Percentiles rank a stretch among this genome's conserved stretches.
Evolutionary conservation across 352 stramenopile genomes (phyloP).

Genomic region (Pythium vanterpoolii): DNA sequence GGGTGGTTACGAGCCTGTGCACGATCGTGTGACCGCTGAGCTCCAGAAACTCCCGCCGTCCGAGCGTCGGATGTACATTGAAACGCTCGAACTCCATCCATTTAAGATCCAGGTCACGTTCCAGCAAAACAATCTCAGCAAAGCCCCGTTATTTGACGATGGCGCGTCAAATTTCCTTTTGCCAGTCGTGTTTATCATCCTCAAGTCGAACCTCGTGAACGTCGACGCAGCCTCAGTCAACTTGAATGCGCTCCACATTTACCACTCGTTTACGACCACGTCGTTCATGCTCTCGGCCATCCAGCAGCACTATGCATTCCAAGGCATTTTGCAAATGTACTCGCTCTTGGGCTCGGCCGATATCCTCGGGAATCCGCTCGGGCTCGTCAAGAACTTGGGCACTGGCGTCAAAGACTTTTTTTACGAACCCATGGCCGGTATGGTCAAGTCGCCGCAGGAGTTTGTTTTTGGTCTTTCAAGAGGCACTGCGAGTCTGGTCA

Average conservation of each 20-base stretch:
- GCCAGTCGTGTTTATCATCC: conserved; percentile 51
- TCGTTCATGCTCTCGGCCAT: conserved; percentile 69
- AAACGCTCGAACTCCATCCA: conserved; percentile 78
- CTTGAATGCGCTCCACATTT: conserved; percentile 80
- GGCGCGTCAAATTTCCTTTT: conserved; percentile 38
- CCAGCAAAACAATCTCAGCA: conserved; percentile 55
- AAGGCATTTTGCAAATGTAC: conserved; percentile 80
- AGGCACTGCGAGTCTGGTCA: conserved; percentile 87
- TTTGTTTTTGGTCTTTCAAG: conserved; percentile 88
- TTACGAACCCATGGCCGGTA: conserved; percentile 85
- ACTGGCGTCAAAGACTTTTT: conserved; percentile 90
- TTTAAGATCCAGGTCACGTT: conserved; percentile 80
- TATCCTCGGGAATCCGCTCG: conserved; percentile 89
- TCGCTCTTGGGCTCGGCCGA: conserved; percentile 68
- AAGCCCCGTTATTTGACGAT: conserved; percentile 38
- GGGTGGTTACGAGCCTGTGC: conserved; percentile 2
- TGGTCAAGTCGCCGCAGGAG: conserved; percentile 83
- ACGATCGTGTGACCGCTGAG: conserved; percentile 16
- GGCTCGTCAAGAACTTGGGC: conserved; percentile 85
- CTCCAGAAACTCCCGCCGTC: conserved; percentile 29
- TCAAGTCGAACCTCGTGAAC: conserved; percentile 66
- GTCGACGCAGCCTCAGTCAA: conserved; percentile 80
- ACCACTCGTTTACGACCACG: conserved; percentile 72
- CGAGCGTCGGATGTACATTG: conserved; percentile 79
- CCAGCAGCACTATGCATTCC: conserved; percentile 79